Conservation (phyloP, 495 filamentous ascomycete genomes). For the Hyaloscypha finlandica region DNA sequence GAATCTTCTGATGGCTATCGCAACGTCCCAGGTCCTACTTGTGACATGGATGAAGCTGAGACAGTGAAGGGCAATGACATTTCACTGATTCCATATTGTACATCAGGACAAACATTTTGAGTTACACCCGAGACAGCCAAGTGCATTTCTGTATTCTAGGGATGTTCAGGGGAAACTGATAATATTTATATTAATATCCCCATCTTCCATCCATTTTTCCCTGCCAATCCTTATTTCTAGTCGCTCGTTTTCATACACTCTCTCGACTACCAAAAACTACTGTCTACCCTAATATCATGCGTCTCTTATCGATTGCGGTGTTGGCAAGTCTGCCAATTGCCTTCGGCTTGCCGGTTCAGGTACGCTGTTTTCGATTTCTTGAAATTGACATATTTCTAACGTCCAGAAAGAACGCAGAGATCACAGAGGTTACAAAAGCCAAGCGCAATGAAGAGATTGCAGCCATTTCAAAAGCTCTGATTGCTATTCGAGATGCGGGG, state of each 20-base stretch:
- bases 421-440: background rate
- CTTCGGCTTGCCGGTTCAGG: background rate
- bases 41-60: background rate
- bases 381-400: background rate
- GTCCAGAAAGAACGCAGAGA: background rate
- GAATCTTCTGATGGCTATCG: background rate
- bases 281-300: background rate
- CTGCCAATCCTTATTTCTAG: background rate
- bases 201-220: background rate
- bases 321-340: background rate
- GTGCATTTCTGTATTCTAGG: background rate
- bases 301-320: background rate
- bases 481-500: background rate
- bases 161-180: background rate
- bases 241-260: background rate
- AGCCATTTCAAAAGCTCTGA: background rate
- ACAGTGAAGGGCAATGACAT: background rate
- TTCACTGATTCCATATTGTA: background rate
- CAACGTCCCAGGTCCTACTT: background rate
- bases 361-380: background rate
- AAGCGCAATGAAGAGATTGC: background rate
- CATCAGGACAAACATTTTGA: background rate
- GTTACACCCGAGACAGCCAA: background rate
- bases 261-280: background rate
- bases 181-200: background rate